Evolutionary conservation across 768 basidiomycete species (phyloP), one percentile per base, ranked within the genome.

Genomic region (Agrocybe praecox): DNA sequence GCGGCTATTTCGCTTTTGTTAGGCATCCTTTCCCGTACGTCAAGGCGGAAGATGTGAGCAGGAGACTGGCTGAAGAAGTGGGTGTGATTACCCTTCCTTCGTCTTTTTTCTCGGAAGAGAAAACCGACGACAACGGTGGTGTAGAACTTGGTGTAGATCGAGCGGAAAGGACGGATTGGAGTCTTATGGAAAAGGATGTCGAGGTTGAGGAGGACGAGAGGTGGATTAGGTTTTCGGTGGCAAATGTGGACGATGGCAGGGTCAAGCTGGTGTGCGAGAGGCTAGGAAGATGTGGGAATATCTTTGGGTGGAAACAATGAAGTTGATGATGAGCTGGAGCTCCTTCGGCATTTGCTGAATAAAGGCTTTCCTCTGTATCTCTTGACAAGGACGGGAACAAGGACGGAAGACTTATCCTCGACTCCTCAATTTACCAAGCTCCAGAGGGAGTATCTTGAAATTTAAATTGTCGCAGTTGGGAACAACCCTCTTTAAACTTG

Each of bases 1-100:
- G 90, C 0, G 92, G 84, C 0, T 94, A 88, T 69, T 95, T 84
- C 62, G 89, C 90, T 5, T 96, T 89, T 64, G 89, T 93, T 46
- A 71, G 75, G 49, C 86, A 90, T 60, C 88, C 89, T 0, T 91
- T 83, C 65, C 46, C 54, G 4, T 73, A 71, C 1, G 64, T 77
- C 3, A 65, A 74, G 2, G 83, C 87, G 12, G 68, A 72, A 58
- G 75, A 80, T 53, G 84, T 94, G 23, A 82, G 86, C 49, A 61
- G 76, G 65, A 73, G 82, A 22, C 74, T 94, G 29, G 91, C 85
- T 6, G 66, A 71, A 59, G 79, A 86, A 62, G 65, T 80, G 1
- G 92, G 92, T 1, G 82, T 94, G 0, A 72, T 91, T 5, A 76
- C 77, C 1, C 75, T 94, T 2, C 92, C 92, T 1, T 84, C 81